Conservation (phyloP, 805 yeast genomes). For the Kluyveromyces dobzhanskii region DNA sequence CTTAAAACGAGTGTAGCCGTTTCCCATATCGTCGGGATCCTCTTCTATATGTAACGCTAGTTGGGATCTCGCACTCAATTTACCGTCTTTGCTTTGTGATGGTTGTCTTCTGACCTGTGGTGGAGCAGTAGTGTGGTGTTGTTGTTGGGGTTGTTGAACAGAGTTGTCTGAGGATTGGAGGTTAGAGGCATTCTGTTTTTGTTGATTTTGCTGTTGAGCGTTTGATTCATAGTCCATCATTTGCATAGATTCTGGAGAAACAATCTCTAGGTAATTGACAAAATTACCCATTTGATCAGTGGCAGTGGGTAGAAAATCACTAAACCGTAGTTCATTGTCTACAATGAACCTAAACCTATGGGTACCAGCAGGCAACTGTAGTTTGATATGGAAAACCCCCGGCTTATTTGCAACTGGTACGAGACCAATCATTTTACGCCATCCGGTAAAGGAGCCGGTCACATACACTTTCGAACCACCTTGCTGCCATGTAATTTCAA, state of each 20-base stretch:
- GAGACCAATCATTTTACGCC: constrained; percentile 96
- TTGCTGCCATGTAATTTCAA: constrained; percentile 85
- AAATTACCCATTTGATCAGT: constrained; percentile 96
- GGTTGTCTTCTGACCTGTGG: constrained; percentile 1
- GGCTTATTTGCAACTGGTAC: constrained; percentile 32
- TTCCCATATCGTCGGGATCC: constrained; percentile 62
- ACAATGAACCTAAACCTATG: constrained; percentile 91
- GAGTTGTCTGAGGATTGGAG: constrained; percentile 2
- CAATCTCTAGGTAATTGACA: constrained; percentile 81
- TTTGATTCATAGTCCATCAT: constrained; percentile 25
- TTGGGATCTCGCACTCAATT: constrained; percentile 40
- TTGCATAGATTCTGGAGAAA: constrained; percentile 32
- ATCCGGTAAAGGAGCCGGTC: constrained; percentile 95
- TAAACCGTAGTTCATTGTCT: constrained; percentile 83
- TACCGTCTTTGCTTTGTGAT: constrained; percentile 5
- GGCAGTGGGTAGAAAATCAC: constrained; percentile 89
- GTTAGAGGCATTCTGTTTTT: constrained; percentile 13
- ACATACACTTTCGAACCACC: constrained; percentile 96
- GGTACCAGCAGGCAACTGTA: constrained; percentile 82
- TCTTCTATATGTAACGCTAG: constrained; percentile 34
- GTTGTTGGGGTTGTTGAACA: constrained; percentile 3
- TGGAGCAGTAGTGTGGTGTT: constrained; percentile 3
- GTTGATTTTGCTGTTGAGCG: constrained; percentile 19
- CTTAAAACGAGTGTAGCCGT: constrained; percentile 69
- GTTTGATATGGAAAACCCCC: constrained; percentile 48